Evolutionary conservation across 192 early-diverging fungal species (phyloP).

Genomic region (Coemansia sp.): DNA sequence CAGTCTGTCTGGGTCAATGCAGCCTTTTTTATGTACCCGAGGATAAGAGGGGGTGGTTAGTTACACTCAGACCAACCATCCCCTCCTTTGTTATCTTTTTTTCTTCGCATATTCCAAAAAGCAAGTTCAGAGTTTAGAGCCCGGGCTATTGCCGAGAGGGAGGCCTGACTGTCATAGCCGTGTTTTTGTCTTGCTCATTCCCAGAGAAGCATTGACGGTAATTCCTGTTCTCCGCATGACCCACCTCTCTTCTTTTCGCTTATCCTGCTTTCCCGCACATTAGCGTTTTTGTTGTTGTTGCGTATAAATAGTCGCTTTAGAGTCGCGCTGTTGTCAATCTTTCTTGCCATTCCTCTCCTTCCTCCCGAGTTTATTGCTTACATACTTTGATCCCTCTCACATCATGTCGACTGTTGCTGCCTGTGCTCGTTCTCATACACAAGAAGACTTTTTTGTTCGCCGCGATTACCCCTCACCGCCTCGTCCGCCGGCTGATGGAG

Average conservation of each 20-base stretch:
- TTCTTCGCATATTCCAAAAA: background rate
- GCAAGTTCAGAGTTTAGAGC: slow-evolving; percentile 1
- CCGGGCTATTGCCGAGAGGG: background rate
- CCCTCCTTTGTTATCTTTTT: background rate
- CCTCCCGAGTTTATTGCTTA: no score
- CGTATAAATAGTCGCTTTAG: background rate
- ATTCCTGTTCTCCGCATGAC: slow-evolving; percentile 1
- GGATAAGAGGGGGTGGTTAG: no score
- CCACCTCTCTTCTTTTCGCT: background rate
- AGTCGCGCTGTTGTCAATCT: background rate
- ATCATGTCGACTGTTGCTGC: background rate
- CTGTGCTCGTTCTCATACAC: background rate
- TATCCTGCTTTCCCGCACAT: background rate
- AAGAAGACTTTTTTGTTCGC: slow-evolving; percentile 3
- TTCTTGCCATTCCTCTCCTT: background rate
- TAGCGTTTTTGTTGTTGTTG: background rate
- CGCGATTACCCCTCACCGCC: slow-evolving; percentile 41
- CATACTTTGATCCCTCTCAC: background rate
- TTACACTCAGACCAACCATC: background rate
- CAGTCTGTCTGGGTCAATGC: no score
- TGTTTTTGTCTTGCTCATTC: background rate
- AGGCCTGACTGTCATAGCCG: background rate
- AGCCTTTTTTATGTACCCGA: no score
- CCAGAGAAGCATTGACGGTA: no score
- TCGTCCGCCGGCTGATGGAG: slow-evolving; percentile 32